Base-by-base conservation (phyloP, 1,284 basidiomycete species). In the Ganoderma multipileum region DNA sequence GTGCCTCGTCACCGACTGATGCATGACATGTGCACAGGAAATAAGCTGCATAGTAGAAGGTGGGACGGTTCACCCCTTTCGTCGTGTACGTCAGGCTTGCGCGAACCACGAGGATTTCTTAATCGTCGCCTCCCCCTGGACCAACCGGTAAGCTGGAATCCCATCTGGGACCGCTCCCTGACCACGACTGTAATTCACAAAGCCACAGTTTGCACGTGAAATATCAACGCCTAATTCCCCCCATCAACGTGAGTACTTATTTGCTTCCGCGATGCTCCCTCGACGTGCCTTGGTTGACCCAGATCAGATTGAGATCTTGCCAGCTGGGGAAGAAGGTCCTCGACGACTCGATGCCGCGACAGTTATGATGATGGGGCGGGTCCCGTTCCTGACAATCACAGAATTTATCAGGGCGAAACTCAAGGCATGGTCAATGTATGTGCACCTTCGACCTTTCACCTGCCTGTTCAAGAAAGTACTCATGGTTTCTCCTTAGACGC, bases 391-490 rank as follows among this genome's bases (percentile, higher is more conserved):
- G 72, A 90, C 90, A 28, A 83, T 92, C 68, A 92, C 92, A 54
- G 92, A 94, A 78, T 94, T 94, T 79, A 81, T 94, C 75, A 84
- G 92, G 74, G 91, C 91, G 54, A 94, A 93, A 82, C 82, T 94
- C 66, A 93, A 91, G 73, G 80, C 87, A 16, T 94, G 92, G 92
- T 83, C 87, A 73, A 90, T 91, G 92, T 91, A 82, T 77, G 90
- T 80, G 60, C 42, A 61, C 62, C 68, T 59, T n/a, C 54, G 47
- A 16, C 16, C 4, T 58, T 66, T 68, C 66, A 65, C 65, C 64
- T 69, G 68, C 64, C 71, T 63, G 47, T 60, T 30, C 67, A 38
- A 55, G 65, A 55, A 57, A 44, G 57, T 42, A 28, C 63, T 64
- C 62, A 41, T 65, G 60, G 61, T 38, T 44, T 52, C 30, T 64